A percentile compares a stretch with the other conserved stretches of the same genome.
These are phyloP conservation scores for Luvunga scandens DNA, from an alignment of 345 rosid genomes.

Conservation along the genomic window DNA sequence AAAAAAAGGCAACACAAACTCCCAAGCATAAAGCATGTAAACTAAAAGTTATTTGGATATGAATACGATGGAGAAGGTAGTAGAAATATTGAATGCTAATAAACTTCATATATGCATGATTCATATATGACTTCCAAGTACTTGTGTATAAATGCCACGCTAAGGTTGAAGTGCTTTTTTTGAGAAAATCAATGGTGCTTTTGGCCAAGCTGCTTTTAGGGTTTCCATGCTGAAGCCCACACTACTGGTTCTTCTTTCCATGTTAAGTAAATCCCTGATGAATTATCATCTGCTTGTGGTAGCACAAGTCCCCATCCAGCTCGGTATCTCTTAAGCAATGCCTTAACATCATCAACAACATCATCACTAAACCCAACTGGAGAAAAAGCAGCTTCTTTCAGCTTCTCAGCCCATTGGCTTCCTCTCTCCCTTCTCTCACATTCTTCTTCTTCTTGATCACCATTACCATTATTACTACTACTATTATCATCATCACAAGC, in stretches of 20 bases:
- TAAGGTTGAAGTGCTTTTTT: not conserved
- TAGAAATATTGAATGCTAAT: not conserved
- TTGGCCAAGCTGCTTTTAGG: constrained; percentile 30
- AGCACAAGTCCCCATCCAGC: constrained; percentile 52
- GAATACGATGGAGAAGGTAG: not conserved
- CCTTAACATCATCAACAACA: constrained; percentile 67
- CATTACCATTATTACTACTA: not conserved
- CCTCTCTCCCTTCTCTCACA: constrained; percentile 66
- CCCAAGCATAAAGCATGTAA: constrained; percentile 42
- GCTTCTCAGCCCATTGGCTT: constrained; percentile 50
- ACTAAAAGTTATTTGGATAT: not conserved
- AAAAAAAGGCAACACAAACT: constrained; percentile 41
- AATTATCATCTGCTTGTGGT: constrained; percentile 29
- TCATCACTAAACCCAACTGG: constrained; percentile 56
- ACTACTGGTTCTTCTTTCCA: constrained; percentile 76
- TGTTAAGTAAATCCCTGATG: constrained; percentile 51
- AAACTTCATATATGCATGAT: constrained; percentile 15
- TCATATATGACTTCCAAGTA: constrained; percentile 3
- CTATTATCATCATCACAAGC: constrained; percentile 36
- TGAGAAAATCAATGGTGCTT: not conserved
- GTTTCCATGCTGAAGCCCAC: constrained; percentile 86
- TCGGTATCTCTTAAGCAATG: constrained; percentile 64
- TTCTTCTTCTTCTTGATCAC: constrained; percentile 21
- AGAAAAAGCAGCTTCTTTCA: constrained; percentile 36
- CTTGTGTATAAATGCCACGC: constrained; percentile 11